Evolutionary conservation across 2,329 filamentous ascomycete genomes (phyloP).

Genomic region (Akanthomyces muscarius): DNA sequence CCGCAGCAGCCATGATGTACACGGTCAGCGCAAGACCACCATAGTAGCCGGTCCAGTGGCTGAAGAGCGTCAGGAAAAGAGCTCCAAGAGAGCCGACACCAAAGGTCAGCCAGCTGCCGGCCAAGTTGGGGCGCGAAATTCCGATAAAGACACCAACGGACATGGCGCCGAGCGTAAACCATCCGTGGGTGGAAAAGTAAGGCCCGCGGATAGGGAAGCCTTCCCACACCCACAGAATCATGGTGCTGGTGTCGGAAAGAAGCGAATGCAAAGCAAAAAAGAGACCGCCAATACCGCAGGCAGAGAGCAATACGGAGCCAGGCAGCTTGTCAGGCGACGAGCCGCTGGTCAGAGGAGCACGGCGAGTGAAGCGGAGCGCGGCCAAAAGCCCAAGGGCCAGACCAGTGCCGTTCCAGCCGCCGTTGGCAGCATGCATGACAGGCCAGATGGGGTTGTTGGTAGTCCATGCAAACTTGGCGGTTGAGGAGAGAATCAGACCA

Average conservation of each 20-base stretch:
- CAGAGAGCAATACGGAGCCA: conserved; percentile 67
- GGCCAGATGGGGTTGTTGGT: conserved; percentile 98
- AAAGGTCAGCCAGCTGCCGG: conserved; percentile 75
- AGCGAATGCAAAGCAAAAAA: conserved; percentile 90
- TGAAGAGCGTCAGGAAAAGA: conserved; percentile 68
- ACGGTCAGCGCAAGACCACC: conserved; percentile 71
- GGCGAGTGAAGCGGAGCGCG: conserved; percentile 69
- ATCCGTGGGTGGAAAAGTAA: conserved; percentile 83
- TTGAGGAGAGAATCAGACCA: conserved; percentile 78
- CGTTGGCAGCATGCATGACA: conserved; percentile 82
- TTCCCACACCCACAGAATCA: conserved; percentile 98
- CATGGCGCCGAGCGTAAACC: conserved; percentile 83
- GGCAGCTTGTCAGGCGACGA: conserved; percentile 39
- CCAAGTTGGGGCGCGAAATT: conserved; percentile 65
- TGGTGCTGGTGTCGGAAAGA: conserved; percentile 94
- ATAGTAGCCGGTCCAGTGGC: conserved; percentile 86
- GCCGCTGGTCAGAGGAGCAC: conserved; percentile 46
- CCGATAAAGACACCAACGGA: conserved; percentile 72
- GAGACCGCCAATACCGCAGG: conserved; percentile 74
- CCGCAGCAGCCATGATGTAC: conserved; percentile 77
- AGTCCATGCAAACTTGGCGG: conserved; percentile 87
- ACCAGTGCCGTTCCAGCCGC: conserved; percentile 86
- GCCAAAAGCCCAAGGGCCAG: conserved; percentile 72
- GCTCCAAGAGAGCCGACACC: conserved; percentile 76
- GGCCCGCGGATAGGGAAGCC: conserved; percentile 89